Percentiles rank a stretch among this genome's conserved stretches.
phyloP scores from a whole-genome alignment of 208 protist species.

The Wallacemonas sp. region DNA sequence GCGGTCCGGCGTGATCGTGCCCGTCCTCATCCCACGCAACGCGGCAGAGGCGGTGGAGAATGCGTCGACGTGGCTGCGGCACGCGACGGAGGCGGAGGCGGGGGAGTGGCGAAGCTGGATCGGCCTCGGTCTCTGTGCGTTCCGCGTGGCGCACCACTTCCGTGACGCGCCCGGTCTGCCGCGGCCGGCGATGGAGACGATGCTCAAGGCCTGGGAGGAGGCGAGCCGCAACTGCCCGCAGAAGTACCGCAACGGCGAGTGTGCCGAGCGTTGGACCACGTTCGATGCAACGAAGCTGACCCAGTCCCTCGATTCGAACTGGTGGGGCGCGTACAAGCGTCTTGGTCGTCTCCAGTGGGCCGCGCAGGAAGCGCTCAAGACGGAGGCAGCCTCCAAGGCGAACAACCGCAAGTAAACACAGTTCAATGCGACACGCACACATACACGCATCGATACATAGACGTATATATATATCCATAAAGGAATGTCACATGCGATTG shows the following conservation, averaged over 20 bases:
- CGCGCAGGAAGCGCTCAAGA: constrained; percentile 28
- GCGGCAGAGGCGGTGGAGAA: constrained; percentile 71
- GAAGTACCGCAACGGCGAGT: constrained; percentile 76
- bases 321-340: constrained; percentile 75
- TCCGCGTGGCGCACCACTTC: constrained; percentile 79
- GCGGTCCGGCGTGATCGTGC: not conserved
- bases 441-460: too few relatives aligned
- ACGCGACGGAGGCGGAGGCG: constrained; percentile 70
- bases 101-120: constrained; percentile 85
- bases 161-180: constrained; percentile 45
- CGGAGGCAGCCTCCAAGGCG: constrained; percentile 12
- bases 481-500: too few relatives aligned
- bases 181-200: constrained; percentile 76
- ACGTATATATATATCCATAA: too few relatives aligned
- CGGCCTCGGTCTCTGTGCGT: constrained; percentile 70
- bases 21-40: constrained; percentile 67
- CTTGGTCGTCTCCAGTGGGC: constrained; percentile 58
- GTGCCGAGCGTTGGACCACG: constrained; percentile 60
- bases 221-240: constrained; percentile 66
- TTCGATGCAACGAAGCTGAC: constrained; percentile 60
- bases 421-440: too few relatives aligned
- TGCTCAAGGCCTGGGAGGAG: constrained; percentile 83
- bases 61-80: constrained; percentile 66
- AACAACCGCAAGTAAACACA: constrained; percentile 2
- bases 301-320: constrained; percentile 22